phyloP scores from a whole-genome alignment of 2,329 filamentous ascomycete genomes.

The Pseudogymnoascus sp. region DNA sequence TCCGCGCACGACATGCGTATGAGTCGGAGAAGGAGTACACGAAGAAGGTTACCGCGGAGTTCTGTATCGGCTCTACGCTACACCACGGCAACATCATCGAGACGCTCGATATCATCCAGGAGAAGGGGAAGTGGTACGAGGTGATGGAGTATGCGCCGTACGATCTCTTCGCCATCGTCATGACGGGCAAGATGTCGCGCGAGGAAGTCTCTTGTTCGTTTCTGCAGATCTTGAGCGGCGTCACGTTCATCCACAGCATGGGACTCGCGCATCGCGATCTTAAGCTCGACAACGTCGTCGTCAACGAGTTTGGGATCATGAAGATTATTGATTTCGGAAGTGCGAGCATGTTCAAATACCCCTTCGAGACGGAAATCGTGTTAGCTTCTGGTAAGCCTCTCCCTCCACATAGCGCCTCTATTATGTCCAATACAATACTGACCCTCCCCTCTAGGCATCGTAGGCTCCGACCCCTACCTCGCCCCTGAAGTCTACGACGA shows the following conservation, averaged over 20 bases:
- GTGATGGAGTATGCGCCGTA: conserved; percentile 98
- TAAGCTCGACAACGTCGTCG: conserved; percentile 96
- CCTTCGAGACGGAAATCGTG: conserved; percentile 84
- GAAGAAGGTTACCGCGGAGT: conserved; percentile 96
- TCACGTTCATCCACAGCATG: conserved; percentile 91
- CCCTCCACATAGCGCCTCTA: neutral
- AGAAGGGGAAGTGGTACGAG: conserved; percentile 92
- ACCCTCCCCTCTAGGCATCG: conserved; percentile 48
- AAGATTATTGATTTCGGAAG: conserved; percentile 99
- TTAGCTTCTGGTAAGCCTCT: conserved; percentile 62
- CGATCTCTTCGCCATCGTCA: conserved; percentile 95
- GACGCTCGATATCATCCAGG: conserved; percentile 90
- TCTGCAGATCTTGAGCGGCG: conserved; percentile 87
- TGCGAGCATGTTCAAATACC: conserved; percentile 93
- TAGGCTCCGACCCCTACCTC: conserved; percentile 86
- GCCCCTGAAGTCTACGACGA: conserved; percentile 95
- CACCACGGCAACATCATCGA: conserved; percentile 99
- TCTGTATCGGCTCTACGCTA: conserved; percentile 92
- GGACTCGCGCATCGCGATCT: conserved; percentile 90
- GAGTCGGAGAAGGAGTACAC: conserved; percentile 93
- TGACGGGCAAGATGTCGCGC: conserved; percentile 94
- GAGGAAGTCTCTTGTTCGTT: conserved; percentile 89
- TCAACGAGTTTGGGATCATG: conserved; percentile 95
- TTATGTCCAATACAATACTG: conserved; percentile 10
- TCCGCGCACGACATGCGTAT: conserved; percentile 82